These are phyloP conservation scores for Microglena sp. DNA, from an alignment of 139 green algal species.

Conservation along the genomic window DNA sequence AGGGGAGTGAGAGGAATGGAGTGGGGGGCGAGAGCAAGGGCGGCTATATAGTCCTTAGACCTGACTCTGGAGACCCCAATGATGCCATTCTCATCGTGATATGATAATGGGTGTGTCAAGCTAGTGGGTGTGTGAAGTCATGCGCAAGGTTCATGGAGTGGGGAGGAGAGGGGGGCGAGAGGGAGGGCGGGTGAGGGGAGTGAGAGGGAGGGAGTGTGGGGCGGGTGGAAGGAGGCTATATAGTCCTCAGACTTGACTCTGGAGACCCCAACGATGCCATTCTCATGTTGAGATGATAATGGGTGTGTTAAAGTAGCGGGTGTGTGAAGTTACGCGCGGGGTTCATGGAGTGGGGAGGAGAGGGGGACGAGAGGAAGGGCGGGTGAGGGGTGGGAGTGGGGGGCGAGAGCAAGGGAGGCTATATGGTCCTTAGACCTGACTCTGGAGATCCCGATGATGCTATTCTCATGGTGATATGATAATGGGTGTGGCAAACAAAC, in stretches of 20 bases:
- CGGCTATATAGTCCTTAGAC: conserved; percentile 75
- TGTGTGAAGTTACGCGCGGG: not conserved
- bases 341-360: not conserved
- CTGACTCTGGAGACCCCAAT: conserved; percentile 74
- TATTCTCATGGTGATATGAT: conserved; percentile 49
- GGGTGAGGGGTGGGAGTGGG: no score
- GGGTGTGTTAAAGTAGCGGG: not conserved
- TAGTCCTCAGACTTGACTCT: conserved; percentile 77
- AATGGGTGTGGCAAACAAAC: not conserved
- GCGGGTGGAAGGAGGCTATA: conserved; percentile 70
- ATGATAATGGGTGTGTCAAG: no score
- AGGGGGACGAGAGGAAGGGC: not conserved
- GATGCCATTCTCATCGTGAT: conserved; percentile 57
- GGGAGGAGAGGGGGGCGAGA: not conserved
- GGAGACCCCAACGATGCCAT: conserved; percentile 75
- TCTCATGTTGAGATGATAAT: conserved; percentile 36
- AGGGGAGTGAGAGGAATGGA: no score
- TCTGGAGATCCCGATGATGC: conserved; percentile 71
- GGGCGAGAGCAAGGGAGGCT: conserved; percentile 60
- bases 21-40: no score
- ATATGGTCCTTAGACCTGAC: conserved; percentile 77
- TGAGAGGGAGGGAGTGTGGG: no score
- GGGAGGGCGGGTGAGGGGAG: not conserved
- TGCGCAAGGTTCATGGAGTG: not conserved
- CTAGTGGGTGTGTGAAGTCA: not conserved